Percentiles rank a stretch among this genome's conserved stretches.
Evolutionary conservation across 805 yeast genomes (phyloP).

Genomic region (Yarrowia porcina): DNA sequence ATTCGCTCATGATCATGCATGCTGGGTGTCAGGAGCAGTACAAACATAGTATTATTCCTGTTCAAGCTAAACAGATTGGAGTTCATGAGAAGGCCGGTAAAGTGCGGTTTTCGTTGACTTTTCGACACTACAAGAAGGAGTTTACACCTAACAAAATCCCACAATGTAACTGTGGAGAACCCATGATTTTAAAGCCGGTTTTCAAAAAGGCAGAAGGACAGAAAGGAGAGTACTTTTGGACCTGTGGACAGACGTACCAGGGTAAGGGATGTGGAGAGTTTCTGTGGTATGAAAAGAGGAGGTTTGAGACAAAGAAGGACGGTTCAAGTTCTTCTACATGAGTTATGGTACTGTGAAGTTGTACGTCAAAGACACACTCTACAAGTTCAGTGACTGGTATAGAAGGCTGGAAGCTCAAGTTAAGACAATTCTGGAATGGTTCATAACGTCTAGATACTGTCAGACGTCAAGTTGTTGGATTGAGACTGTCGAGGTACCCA

Average conservation of each 20-base stretch:
- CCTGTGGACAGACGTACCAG: constrained; percentile 46
- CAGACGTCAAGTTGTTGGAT: no score
- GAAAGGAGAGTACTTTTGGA: constrained; percentile 65
- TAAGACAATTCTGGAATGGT: no score
- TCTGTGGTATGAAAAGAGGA: constrained; percentile 22
- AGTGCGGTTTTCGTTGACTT: constrained; percentile 61
- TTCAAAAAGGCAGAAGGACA: constrained; percentile 43
- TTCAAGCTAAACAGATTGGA: constrained; percentile 38
- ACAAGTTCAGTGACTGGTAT: no score
- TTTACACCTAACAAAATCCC: constrained; percentile 41
- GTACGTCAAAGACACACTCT: no score
- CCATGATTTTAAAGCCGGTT: constrained; percentile 58
- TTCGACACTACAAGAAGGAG: constrained; percentile 50
- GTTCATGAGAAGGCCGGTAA: constrained; percentile 50
- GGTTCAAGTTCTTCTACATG: no score
- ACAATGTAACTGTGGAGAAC: constrained; percentile 44
- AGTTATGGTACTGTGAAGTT: no score
- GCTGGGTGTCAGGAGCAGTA: constrained; percentile 76
- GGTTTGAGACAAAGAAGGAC: background rate
- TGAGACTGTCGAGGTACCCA: no score
- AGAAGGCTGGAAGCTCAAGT: no score
- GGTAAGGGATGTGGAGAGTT: constrained; percentile 33
- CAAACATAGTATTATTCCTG: constrained; percentile 60
- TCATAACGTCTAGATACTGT: no score
- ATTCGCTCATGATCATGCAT: constrained; percentile 66